Base-by-base conservation (phyloP, 2,329 filamentous ascomycete genomes). In the Colletotrichum sp. region DNA sequence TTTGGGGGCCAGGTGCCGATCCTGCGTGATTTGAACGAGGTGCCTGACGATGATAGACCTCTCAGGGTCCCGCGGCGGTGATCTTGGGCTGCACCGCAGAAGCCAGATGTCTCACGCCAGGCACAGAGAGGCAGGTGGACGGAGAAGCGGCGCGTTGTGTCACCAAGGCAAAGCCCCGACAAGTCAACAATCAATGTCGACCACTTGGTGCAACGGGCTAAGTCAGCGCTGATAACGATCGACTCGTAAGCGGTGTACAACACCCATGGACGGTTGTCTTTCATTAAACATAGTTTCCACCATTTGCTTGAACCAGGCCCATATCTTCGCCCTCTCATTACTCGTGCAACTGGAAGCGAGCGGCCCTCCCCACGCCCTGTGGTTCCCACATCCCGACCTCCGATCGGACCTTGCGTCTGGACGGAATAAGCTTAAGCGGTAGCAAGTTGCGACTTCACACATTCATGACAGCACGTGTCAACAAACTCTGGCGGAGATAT, bases 371-470 rank as follows among this genome's bases (percentile, higher is more conserved):
- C 32, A 60, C 34, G 44, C 18, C 44, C 59, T 32, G 59, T 32
- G 59, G 66, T 48, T 28, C 64, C 73, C 64, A 73, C 64, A 73
- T 64, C 52, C 70, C 64, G 57, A 52, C 70, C 70, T 73, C 59
- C 70, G 73, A 75, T 75, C 70, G 70, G 73, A 73, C 73, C 70
- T 68, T 65, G 70, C 70, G 62, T 73, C 63, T 48, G 36, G 24
- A 63, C 26, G 13, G 70, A 75, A 65, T 73, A 75, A 73, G 70
- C 73, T 75, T 69, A 73, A 75, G 64, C 69, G 36, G 68, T 63
- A 63, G 68, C 39, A 44, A 68, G 18, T 63, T 63, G 18, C 30
- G 22, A 59, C 69, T 7, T 71, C 59, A 71, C 60, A 48, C 59
- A 71, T 32, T 62, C 9, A n/a, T 32, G 9, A n/a, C 39, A 66